Conservation (phyloP, 2,329 filamentous ascomycete species). For the Penicillium sp. region DNA sequence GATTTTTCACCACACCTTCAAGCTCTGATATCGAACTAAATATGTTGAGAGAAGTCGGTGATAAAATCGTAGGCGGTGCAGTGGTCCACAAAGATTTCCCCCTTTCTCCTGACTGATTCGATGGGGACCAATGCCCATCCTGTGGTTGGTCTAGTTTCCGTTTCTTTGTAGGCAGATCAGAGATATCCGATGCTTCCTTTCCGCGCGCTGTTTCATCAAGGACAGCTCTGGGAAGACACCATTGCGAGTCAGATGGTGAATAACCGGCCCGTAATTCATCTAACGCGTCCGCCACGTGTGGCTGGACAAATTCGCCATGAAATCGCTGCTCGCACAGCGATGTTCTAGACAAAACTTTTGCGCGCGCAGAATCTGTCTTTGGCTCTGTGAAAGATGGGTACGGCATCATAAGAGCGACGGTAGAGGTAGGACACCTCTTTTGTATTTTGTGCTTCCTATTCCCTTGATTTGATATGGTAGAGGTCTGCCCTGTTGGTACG, state of each 20-base stretch:
- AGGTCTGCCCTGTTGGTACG: background rate
- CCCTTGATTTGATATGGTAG: background rate
- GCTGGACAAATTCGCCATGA: constrained; percentile 27
- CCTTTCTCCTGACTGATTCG: background rate
- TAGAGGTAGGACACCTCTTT: constrained; percentile 44
- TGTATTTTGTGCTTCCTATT: background rate
- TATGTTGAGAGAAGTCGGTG: constrained; percentile 30
- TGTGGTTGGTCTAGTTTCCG: background rate
- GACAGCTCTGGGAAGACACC: constrained; percentile 34
- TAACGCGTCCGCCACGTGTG: constrained; percentile 42
- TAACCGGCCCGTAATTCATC: constrained; percentile 27
- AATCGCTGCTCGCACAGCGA: constrained; percentile 32
- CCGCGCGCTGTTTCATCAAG: background rate
- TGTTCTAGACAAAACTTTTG: constrained; percentile 39
- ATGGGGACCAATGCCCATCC: background rate
- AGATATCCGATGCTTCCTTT: background rate
- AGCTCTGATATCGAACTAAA: constrained; percentile 29
- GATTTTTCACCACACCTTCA: constrained; percentile 31
- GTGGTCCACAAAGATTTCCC: background rate
- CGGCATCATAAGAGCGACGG: constrained; percentile 45
- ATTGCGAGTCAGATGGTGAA: constrained; percentile 15
- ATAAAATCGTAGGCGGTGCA: constrained; percentile 34
- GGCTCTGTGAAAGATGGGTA: constrained; percentile 51
- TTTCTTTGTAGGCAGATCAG: background rate
- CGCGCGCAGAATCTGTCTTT: constrained; percentile 47